phyloP scores from a whole-genome alignment of 2,329 filamentous ascomycete species.

The Mollisiaceae sp. region DNA sequence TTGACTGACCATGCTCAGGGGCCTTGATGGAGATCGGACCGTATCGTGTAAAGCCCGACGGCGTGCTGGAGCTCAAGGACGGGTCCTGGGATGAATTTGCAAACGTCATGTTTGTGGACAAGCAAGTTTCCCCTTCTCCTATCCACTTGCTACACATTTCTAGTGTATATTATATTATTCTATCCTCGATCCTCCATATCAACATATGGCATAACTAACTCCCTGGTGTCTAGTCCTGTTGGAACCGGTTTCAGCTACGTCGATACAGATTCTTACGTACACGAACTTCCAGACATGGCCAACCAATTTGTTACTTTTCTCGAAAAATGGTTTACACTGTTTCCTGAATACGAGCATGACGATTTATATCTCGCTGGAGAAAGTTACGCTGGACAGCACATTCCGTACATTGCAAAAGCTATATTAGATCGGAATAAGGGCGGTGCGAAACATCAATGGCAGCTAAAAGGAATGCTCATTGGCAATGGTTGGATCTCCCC shows the following conservation, averaged over 20 bases:
- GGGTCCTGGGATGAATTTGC: conserved; percentile 99
- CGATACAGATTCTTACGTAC: conserved; percentile 84
- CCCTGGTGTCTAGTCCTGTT: conserved; percentile 60
- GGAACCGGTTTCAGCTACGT: conserved; percentile 97
- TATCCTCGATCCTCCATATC: background rate
- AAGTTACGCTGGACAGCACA: conserved; percentile 95
- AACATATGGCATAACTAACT: background rate
- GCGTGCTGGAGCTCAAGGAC: conserved; percentile 77
- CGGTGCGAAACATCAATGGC: conserved; percentile 65
- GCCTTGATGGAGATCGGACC: conserved; percentile 86
- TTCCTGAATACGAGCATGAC: conserved; percentile 89
- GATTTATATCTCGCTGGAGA: conserved; percentile 97
- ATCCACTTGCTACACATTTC: too few species aligned
- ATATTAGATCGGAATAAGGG: conserved; percentile 86
- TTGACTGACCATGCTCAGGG: conserved; percentile 46
- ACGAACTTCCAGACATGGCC: conserved; percentile 88
- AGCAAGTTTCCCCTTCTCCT: conserved; percentile 47
- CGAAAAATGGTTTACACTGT: conserved; percentile 88
- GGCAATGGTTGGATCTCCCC: conserved; percentile 98
- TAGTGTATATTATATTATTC: background rate
- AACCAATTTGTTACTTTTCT: conserved; percentile 86
- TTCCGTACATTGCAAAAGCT: conserved; percentile 92
- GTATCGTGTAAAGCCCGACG: conserved; percentile 76
- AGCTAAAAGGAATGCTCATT: conserved; percentile 83
- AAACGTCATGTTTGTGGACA: conserved; percentile 95